Base-by-base conservation (phyloP, 2,329 filamentous ascomycete genomes). In the Septoria linicola region DNA sequence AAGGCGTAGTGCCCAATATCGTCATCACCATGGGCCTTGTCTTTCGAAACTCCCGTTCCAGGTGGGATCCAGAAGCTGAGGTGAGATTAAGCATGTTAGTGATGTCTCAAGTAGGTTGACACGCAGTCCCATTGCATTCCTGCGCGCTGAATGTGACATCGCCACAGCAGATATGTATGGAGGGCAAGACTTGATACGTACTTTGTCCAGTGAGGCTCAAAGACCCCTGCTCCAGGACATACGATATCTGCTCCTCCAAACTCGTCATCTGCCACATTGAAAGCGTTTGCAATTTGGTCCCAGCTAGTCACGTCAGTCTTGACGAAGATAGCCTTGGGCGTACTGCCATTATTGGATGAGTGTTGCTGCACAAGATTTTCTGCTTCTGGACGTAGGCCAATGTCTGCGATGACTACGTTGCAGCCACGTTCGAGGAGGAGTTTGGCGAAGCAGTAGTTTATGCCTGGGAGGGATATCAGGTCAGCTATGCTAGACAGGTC, bases 241-340 rank as follows among this genome's bases (percentile, higher is more conserved):
- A 76, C 70, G 36, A 78, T 71, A 49, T 78, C 75, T 3, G 72
- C 60, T 16, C 60, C 63, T 3, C 75, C 75, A 48, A 80, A 79
- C 45, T 76, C 70, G 39, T 66, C 63, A 50, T 74, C 70, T 3
- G 77, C 76, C 10, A 74, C 70, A 25, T 72, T 65, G 55, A 80
- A 80, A 69, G 78, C 74, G 16, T 66, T 63, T 51, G 75, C 69
- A 3, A 80, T 69, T 41, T 80, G 71, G 4, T 62, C 51, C 77
- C 78, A 80, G 14, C 73, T 69, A 4, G 68, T 72, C 3, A 80
- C 77, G 58, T 78, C 70, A 1, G 75, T 76, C 55, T 72, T 66
- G 17, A 70, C 62, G 55, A 76, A 77, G 2, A 74, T 61, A 1
- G 73, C 74, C 27, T 68, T 61, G 5, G 72, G 66, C 34, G 35